Evolutionary conservation across 179 eudicot species (phyloP), one percentile per base, ranked within the genome.

Genomic region (Dionaea muscipula): DNA sequence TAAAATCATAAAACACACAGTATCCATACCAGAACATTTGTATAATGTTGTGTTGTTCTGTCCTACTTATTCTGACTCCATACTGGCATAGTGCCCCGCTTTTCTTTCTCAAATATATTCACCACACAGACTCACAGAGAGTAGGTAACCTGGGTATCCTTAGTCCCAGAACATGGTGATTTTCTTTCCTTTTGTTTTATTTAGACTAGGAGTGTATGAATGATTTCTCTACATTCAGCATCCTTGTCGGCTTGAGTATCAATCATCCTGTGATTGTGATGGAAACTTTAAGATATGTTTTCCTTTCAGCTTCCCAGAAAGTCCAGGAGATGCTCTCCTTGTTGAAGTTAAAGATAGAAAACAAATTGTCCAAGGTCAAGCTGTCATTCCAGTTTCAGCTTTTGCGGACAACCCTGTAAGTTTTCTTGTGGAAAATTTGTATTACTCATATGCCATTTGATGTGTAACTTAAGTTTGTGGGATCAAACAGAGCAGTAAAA

Each of bases 261-360:
- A 11, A 11, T 17, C 10, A n/a, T 43, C 21, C 16, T 9, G 7
- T n/a, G 9, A 35, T 9, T 56, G 21, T 19, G 59, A n/a, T 7
- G 26, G 35, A 22, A 41, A n/a, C 16, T 18, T 11, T 44, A 41
- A 21, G 21, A 11, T 26, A 10, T 44, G 26, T 27, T 8, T 70
- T 41, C 55, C 43, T 68, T 70, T 68, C 82, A 84, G 96, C 68
- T 84, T 78, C 70, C 96, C 86, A 54, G 89, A 84, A 55, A 84
- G 72, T 64, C 77, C 76, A 60, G 82, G 77, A 38, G 90, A 87
- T 78, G 81, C 80, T 59, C 81, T 87, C 50, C 24, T 80, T 50
- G 56, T 84, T 27, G 86, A 87, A 71, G 82, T 87, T 33, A 79
- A 66, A 51, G 94, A 84, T 51, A 33, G 47, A 4, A 84, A 76